These are phyloP conservation scores for Massarina eburnea DNA, from an alignment of 2,329 filamentous ascomycete genomes.

Conservation along the genomic window DNA sequence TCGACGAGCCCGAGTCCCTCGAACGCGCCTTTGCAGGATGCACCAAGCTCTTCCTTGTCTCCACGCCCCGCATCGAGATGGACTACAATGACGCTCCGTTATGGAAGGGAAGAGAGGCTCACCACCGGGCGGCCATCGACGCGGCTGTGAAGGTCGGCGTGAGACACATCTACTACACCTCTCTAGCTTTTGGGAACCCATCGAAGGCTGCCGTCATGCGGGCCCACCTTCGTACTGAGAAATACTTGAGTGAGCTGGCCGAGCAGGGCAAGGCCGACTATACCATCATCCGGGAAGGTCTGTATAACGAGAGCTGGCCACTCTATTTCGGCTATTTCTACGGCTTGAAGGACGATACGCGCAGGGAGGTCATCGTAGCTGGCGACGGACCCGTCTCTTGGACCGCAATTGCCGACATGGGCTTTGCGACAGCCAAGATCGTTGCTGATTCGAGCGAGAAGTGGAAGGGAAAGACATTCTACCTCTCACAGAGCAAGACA, in stretches of 20 bases:
- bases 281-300: conserved; percentile 47
- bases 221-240: conserved; percentile 50
- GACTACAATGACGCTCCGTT: conserved; percentile 48
- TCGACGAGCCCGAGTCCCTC: conserved; percentile 40
- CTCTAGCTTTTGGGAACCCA: conserved; percentile 45
- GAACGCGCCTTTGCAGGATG: conserved; percentile 41
- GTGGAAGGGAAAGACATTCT: conserved; percentile 42
- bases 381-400: conserved; percentile 48
- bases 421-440: conserved; percentile 46
- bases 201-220: conserved; percentile 49
- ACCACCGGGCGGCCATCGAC: conserved; percentile 48
- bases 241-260: conserved; percentile 38
- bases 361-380: conserved; percentile 43
- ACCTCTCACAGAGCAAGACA: conserved; percentile 38
- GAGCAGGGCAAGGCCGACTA: conserved; percentile 20
- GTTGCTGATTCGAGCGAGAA: conserved; percentile 34
- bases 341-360: conserved; percentile 32
- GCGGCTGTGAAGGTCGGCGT: conserved; percentile 46
- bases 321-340: conserved; percentile 51
- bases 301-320: conserved; percentile 53
- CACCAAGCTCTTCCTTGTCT: conserved; percentile 49
- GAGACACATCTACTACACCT: conserved; percentile 51
- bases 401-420: conserved; percentile 49
- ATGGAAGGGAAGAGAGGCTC: conserved; percentile 47
- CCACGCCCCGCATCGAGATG: conserved; percentile 46